Percentiles rank a stretch among this genome's conserved stretches.
These are phyloP conservation scores for Talaromyces rugulosus DNA, from an alignment of 2,329 filamentous ascomycete species.

Conservation along the genomic window DNA sequence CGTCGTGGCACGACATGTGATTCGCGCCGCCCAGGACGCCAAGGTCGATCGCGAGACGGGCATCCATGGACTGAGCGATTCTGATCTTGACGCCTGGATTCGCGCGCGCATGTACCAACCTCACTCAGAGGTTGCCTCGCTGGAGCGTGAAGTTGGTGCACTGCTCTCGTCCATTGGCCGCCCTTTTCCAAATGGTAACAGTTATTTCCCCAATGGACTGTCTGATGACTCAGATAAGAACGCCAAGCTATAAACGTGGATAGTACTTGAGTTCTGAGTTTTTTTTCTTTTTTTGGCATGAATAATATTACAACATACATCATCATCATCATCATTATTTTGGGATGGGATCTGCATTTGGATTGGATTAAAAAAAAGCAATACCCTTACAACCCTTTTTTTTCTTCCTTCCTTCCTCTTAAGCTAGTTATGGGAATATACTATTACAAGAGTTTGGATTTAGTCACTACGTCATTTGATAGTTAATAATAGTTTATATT, in stretches of 20 bases:
- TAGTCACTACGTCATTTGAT: neutral
- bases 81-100: constrained; percentile 45
- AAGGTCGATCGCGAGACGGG: constrained; percentile 57
- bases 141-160: constrained; percentile 45
- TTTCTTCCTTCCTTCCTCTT: neutral
- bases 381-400: neutral
- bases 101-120: constrained; percentile 48
- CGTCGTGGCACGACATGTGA: constrained; percentile 82
- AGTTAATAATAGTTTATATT: neutral
- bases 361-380: neutral
- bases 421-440: neutral
- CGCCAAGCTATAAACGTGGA: neutral
- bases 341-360: neutral
- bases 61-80: constrained; percentile 41
- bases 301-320: neutral
- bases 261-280: neutral
- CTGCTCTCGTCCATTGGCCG: constrained; percentile 32
- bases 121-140: constrained; percentile 42
- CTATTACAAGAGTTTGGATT: neutral
- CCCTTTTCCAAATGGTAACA: neutral
- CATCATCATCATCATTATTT: neutral
- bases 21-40: constrained; percentile 81
- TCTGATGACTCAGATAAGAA: neutral
- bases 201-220: neutral
- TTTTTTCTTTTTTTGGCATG: neutral